These are phyloP conservation scores for Erysimum pusillum DNA, from an alignment of 441 rosid species.

Conservation along the genomic window DNA sequence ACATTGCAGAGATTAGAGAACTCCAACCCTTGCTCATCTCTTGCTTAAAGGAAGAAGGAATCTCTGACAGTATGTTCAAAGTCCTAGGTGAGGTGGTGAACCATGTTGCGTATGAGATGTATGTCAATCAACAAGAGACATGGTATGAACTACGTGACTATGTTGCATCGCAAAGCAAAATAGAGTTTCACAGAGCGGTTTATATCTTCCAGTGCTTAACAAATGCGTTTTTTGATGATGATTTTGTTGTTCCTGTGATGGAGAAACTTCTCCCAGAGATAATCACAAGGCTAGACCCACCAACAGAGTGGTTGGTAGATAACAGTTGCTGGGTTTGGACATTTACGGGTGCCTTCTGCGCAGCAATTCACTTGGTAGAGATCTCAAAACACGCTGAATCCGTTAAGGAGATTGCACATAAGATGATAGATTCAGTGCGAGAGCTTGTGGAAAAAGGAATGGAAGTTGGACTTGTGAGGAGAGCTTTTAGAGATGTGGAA, in stretches of 20 bases:
- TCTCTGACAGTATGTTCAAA: constrained; percentile 7
- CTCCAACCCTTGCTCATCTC: constrained; percentile 21
- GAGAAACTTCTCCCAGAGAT: constrained; percentile 19
- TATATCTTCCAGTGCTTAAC: constrained; percentile 37
- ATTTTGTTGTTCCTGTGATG: neutral
- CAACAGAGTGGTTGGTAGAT: neutral
- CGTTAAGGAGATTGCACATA: neutral
- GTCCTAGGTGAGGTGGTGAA: constrained; percentile 24
- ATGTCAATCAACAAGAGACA: neutral
- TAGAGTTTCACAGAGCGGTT: constrained; percentile 7
- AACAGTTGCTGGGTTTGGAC: constrained; percentile 1
- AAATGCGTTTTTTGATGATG: neutral
- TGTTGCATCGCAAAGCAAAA: neutral
- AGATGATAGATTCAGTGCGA: constrained; percentile 4
- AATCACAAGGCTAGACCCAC: constrained; percentile 1
- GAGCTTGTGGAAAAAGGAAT: constrained; percentile 23
- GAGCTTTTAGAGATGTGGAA: constrained; percentile 24
- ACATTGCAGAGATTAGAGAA: neutral
- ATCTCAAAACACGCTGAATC: neutral
- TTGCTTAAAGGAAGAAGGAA: neutral
- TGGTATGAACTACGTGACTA: constrained; percentile 19
- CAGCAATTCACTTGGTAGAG: neutral
- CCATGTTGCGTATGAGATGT: constrained; percentile 4
- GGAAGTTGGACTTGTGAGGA: constrained; percentile 36
- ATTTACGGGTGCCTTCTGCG: constrained; percentile 12